phyloP scores from a whole-genome alignment of 108 stramenopile genomes.

The Cyclostephanos tholiformis region DNA sequence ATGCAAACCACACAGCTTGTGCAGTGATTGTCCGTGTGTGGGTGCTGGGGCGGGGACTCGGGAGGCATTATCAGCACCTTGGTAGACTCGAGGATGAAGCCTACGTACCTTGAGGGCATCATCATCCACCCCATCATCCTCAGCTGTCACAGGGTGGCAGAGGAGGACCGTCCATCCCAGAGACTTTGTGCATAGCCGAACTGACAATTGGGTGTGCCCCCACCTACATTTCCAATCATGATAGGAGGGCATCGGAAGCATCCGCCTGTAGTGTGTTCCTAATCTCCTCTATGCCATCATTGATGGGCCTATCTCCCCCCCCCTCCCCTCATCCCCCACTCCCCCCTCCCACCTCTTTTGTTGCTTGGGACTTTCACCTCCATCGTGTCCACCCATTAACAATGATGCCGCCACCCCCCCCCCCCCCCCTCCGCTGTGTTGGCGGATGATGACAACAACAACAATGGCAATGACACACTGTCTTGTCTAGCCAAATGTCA shows the following conservation, averaged over 20 bases:
- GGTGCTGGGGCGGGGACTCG: conserved; percentile 15
- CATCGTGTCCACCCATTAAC: not conserved
- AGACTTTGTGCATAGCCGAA: conserved; percentile 1
- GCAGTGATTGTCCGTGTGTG: conserved; percentile 30
- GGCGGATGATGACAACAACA: not conserved
- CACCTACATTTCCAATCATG: not conserved
- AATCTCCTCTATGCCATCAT: conserved; percentile 5
- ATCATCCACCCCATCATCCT: no score
- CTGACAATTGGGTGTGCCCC: not conserved
- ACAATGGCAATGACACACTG: not conserved
- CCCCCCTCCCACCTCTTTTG: no score
- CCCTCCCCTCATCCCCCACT: no score
- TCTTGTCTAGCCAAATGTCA: not conserved
- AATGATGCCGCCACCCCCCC: not conserved
- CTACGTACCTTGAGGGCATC: conserved; percentile 13
- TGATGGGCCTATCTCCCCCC: no score
- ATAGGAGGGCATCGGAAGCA: conserved; percentile 5
- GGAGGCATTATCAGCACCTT: conserved; percentile 17
- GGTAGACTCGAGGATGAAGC: conserved; percentile 26
- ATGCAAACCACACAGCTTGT: conserved; percentile 13
- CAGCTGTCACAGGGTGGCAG: not conserved
- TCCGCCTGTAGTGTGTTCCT: conserved; percentile 22
- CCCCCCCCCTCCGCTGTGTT: no score
- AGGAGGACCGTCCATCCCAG: not conserved
- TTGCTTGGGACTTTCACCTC: not conserved